These are phyloP conservation scores for Colletotrichum acutatum DNA, from an alignment of 2,329 filamentous ascomycete genomes.

Conservation along the genomic window DNA sequence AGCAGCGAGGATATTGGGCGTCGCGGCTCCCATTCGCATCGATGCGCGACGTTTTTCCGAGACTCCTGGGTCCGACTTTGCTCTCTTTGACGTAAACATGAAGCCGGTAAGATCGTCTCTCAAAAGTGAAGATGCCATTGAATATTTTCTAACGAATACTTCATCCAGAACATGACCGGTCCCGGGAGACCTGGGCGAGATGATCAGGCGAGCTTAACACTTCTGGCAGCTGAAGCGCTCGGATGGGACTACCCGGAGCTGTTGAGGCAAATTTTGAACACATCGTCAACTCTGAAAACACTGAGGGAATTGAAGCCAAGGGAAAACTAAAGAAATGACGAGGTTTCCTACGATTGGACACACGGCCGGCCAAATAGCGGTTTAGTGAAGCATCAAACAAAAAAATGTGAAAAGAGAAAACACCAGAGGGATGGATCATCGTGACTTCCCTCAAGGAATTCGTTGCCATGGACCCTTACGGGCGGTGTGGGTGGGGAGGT, in stretches of 20 bases:
- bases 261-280: constrained; percentile 47
- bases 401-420: background rate
- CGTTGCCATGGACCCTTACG: too few relatives aligned
- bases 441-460: background rate
- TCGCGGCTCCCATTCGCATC: constrained; percentile 57
- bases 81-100: constrained; percentile 63
- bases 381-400: background rate
- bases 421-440: background rate
- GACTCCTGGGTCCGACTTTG: constrained; percentile 47
- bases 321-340: background rate
- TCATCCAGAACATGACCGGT: constrained; percentile 45
- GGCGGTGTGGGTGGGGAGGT: background rate
- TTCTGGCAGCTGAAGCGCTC: constrained; percentile 51
- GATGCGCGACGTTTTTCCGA: constrained; percentile 54
- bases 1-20: constrained; percentile 50
- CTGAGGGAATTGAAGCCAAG: background rate
- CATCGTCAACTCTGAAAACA: background rate
- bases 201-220: constrained; percentile 59
- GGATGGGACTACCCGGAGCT: constrained; percentile 55
- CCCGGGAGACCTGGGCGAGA: constrained; percentile 58
- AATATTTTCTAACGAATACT: too few relatives aligned
- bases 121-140: too few relatives aligned
- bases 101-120: constrained; percentile 53
- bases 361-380: background rate
- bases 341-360: background rate